Base-by-base conservation (phyloP, 768 basidiomycete genomes). In the Tricholoma hemisulphureum region DNA sequence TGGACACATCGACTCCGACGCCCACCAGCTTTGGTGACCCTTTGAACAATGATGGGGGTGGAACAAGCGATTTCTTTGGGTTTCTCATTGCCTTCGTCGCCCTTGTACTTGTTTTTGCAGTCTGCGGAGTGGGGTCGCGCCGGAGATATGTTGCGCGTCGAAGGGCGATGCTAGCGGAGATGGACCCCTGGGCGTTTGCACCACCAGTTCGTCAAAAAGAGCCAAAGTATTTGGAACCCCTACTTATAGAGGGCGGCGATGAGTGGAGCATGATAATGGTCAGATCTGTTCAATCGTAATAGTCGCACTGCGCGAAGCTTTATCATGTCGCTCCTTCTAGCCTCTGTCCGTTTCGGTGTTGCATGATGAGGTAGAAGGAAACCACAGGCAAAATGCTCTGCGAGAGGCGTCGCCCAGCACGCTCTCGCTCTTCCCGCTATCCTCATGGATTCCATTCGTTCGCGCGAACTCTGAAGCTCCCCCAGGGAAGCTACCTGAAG, bases 71-170 rank as follows among this genome's bases (percentile, higher is more conserved):
- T 64, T 81, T 81, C 66, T 80, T 81, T 57, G 81, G 81, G 3
- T 81, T 83, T 60, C 76, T 83, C 59, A 76, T 81, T 63, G 74
- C 79, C 21, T 79, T 83, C 61, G 70, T 79, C 57, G 71, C 75
- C 2, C 72, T 82, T 45, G 66, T 85, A 26, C 69, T 84, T 45
- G 65, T 84, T 49, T 83, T 84, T 53, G 69, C 83, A 8, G 78
- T 74, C 3, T 83, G 82, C 51, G 82, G 80, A 7, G 61, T 85
- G 14, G 72, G 77, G 49, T 76, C 82, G 16, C 73, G 83, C 58
- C 69, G 80, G 45, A 67, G 81, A 51, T 59, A 71, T 21, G 50
- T 65, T 26, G 61, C 71, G 35, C 65, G 73, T 29, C 63, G 74
- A n/a, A 65, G 63, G 34, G 56, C 55, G 7, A 52, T 62, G 31